These are phyloP conservation scores for Pneumocystis sp. DNA, from an alignment of 1,139 yeast species.

Conservation along the genomic window DNA sequence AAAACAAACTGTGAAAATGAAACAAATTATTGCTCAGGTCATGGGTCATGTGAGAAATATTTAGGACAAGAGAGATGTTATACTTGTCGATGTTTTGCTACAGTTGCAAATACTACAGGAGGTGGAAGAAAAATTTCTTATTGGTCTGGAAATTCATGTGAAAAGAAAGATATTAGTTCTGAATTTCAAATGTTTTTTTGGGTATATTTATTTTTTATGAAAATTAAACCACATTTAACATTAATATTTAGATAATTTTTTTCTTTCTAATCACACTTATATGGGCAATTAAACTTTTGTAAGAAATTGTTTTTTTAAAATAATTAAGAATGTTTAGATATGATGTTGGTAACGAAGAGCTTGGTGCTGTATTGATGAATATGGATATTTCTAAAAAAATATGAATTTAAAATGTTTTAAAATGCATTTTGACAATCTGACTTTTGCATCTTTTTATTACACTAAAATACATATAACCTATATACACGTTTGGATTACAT, in stretches of 20 bases:
- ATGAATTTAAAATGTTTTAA: neutral
- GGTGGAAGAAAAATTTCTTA: slow-evolving; percentile 33
- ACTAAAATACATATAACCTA: neutral
- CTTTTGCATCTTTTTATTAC: neutral
- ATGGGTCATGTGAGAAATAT: slow-evolving; percentile 37
- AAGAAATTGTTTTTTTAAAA: neutral
- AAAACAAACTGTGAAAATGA: slow-evolving; percentile 38
- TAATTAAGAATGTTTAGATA: neutral
- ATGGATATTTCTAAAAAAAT: slow-evolving; percentile 1
- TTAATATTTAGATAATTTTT: neutral
- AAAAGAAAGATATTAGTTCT: slow-evolving; percentile 47
- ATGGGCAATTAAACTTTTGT: slow-evolving; percentile 3
- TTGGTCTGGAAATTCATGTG: slow-evolving; percentile 55
- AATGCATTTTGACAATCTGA: neutral
- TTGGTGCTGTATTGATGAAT: slow-evolving; percentile 1
- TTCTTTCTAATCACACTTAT: slow-evolving; percentile 1
- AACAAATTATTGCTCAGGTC: slow-evolving; percentile 45
- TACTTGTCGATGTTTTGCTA: slow-evolving; percentile 43
- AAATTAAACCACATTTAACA: neutral
- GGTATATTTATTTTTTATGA: slow-evolving; percentile 18
- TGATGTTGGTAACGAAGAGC: slow-evolving; percentile 5
- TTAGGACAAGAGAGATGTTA: slow-evolving; percentile 26
- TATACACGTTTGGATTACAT: slow-evolving; percentile 1
- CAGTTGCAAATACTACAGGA: slow-evolving; percentile 29
- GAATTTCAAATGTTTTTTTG: slow-evolving; percentile 54